A percentile compares a stretch with the other conserved stretches of the same genome.
Evolutionary conservation across 176 grass and related monocot species (phyloP).

Genomic region (maize (Zea mays)): DNA sequence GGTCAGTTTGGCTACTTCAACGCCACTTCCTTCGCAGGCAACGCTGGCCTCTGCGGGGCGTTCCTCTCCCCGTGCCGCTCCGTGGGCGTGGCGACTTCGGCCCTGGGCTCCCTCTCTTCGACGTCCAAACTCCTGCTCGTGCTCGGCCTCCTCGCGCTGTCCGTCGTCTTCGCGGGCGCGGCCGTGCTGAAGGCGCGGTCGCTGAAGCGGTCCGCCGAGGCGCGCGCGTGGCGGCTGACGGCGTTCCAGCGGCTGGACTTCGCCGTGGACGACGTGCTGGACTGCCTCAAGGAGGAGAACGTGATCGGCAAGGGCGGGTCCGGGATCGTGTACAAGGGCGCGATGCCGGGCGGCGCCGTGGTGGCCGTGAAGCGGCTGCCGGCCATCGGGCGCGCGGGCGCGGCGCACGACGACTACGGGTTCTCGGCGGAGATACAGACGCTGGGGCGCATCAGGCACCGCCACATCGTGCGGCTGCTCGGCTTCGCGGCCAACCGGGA

Average conservation of each 20-base stretch:
- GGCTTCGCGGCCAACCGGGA: constrained; percentile 77
- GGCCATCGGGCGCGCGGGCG: constrained; percentile 51
- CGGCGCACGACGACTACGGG: constrained; percentile 76
- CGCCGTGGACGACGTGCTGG: constrained; percentile 72
- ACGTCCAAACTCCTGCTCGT: constrained; percentile 72
- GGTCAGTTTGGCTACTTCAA: constrained; percentile 94
- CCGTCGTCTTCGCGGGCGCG: constrained; percentile 69
- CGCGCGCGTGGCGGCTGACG: constrained; percentile 74
- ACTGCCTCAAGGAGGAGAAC: constrained; percentile 89
- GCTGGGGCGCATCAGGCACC: constrained; percentile 78
- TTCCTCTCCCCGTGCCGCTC: constrained; percentile 57
- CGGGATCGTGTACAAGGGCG: constrained; percentile 87
- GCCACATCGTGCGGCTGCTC: constrained; percentile 87
- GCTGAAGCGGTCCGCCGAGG: constrained; percentile 58
- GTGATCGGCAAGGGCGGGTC: constrained; percentile 91
- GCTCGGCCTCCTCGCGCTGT: constrained; percentile 64
- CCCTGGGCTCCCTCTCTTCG: constrained; percentile 50
- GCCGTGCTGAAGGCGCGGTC: constrained; percentile 82
- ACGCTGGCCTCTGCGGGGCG: constrained; percentile 61
- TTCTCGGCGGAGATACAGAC: constrained; percentile 96
- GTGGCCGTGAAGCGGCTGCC: constrained; percentile 89
- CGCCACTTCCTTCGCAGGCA: constrained; percentile 76
- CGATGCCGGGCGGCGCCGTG: constrained; percentile 53
- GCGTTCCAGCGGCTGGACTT: constrained; percentile 92
- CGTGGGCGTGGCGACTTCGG: constrained; percentile 37